Base-by-base conservation (phyloP, 139 green algal species). In the Haematococcus lacustris region DNA sequence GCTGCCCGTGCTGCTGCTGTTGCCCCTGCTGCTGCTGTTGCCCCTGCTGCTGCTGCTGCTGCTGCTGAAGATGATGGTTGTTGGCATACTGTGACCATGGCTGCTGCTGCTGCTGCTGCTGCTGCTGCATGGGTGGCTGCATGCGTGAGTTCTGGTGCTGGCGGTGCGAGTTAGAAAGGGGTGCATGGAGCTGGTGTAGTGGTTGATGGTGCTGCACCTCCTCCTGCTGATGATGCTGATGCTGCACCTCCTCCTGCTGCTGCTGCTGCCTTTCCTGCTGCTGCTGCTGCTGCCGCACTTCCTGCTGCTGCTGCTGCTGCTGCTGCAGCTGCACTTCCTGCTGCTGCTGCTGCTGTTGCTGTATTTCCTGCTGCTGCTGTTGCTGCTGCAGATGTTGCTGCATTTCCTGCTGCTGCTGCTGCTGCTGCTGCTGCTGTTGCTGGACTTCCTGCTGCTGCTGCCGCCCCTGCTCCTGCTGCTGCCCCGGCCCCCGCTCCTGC, bases 1-100 rank as follows among this genome's bases (percentile, higher is more conserved):
- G 70, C n/a, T 67, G 40, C 72, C 71, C 59, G 39, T 37, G 51
- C 37, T 62, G 38, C 25, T 60, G 73, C 72, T 38, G 39, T 41
- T 51, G 65, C 66, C 25, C 43, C 38, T 60, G 37, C n/a, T 28
- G 66, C 38, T 70, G 74, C 70, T 60, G 32, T n/a, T n/a, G n/a
- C n/a, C n/a, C n/a, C 53, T 63, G 7, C 17, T 63, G 7, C 53
- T 33, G 3, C 9, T 33, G 4, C 3, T 5, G 3, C 17, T n/a
- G n/a, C 57, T 66, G 57, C 57, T 66, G n/a, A n/a, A n/a, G n/a
- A n/a, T n/a, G n/a, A n/a, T n/a, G 6, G 7, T 63, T 25, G 4
- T 26, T 13, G 7, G 47, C 47, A n/a, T 21, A 57, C 47, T 57
- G 13, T 21, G 47, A 57, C 47, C 47, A 57, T 33, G 6, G 7